Evolutionary conservation across 179 eudicot genomes (phyloP).

Genomic region (Beta corolliflora): DNA sequence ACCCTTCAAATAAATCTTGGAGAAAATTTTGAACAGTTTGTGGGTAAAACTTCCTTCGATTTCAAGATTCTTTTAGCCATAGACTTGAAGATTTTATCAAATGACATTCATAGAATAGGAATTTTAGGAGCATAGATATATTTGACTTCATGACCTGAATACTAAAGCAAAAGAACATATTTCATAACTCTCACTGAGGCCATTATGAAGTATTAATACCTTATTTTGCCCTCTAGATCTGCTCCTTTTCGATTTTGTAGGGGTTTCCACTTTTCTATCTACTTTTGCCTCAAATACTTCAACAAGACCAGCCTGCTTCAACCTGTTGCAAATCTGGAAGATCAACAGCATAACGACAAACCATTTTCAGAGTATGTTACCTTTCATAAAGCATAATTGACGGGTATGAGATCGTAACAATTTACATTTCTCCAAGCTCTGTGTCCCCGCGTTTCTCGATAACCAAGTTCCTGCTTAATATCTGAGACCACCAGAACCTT

Average conservation of each 20-base stretch:
- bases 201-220: slow-evolving; percentile 27
- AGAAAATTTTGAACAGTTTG: neutral
- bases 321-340: slow-evolving; percentile 59
- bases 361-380: slow-evolving; percentile 8
- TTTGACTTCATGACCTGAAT: neutral
- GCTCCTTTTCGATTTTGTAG: slow-evolving; percentile 29
- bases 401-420: neutral
- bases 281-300: slow-evolving; percentile 66
- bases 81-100: neutral
- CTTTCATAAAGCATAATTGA: slow-evolving; percentile 1
- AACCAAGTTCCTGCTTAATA: slow-evolving; percentile 84
- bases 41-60: neutral
- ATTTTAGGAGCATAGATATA: neutral
- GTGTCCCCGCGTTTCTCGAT: slow-evolving; percentile 65
- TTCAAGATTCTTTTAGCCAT: neutral
- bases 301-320: slow-evolving; percentile 72
- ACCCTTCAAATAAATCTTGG: neutral
- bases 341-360: slow-evolving; percentile 23
- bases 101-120: neutral
- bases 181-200: neutral
- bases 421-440: slow-evolving; percentile 93
- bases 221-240: slow-evolving; percentile 33
- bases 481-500: slow-evolving; percentile 91
- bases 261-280: slow-evolving; percentile 48
- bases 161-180: neutral